Evolutionary conservation across 2,329 filamentous ascomycete genomes (phyloP).

Genomic region (Ceratocystis variospora): DNA sequence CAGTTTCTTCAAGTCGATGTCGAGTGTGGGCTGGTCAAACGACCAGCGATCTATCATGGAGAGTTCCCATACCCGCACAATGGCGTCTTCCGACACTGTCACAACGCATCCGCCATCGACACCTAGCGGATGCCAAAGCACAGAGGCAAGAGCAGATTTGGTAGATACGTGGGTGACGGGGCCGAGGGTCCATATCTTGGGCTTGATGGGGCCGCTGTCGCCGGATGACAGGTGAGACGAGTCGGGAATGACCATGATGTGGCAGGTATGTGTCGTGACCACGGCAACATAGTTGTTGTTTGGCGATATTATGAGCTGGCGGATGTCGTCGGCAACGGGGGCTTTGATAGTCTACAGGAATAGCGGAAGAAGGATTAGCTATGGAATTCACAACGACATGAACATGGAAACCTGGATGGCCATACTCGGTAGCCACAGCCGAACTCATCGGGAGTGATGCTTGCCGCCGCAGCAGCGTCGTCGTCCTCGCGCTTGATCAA

Average conservation of each 20-base stretch:
- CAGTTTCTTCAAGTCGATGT: constrained; percentile 79
- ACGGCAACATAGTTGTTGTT: constrained; percentile 71
- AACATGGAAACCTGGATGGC: background rate
- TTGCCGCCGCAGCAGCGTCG: constrained; percentile 15
- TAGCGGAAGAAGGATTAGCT: constrained; percentile 5
- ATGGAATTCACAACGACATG: background rate
- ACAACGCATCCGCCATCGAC: constrained; percentile 69
- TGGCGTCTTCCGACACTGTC: constrained; percentile 76
- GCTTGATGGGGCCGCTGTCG: constrained; percentile 55
- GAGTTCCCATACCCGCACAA: constrained; percentile 82
- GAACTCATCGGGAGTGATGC: constrained; percentile 18
- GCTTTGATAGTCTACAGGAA: constrained; percentile 57
- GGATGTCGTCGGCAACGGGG: constrained; percentile 67
- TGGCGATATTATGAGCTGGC: constrained; percentile 73
- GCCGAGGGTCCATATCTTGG: constrained; percentile 82
- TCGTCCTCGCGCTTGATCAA: constrained; percentile 35
- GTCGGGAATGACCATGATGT: constrained; percentile 76
- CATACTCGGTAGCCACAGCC: constrained; percentile 27
- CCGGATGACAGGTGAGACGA: constrained; percentile 57
- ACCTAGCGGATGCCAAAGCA: constrained; percentile 84
- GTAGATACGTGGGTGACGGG: constrained; percentile 85
- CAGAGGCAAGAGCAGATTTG: constrained; percentile 64
- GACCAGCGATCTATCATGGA: constrained; percentile 73
- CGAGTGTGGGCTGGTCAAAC: constrained; percentile 69
- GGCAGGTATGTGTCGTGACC: constrained; percentile 72